These are phyloP conservation scores for Monosporozyma unispora DNA, from an alignment of 805 yeast species.

Conservation along the genomic window DNA sequence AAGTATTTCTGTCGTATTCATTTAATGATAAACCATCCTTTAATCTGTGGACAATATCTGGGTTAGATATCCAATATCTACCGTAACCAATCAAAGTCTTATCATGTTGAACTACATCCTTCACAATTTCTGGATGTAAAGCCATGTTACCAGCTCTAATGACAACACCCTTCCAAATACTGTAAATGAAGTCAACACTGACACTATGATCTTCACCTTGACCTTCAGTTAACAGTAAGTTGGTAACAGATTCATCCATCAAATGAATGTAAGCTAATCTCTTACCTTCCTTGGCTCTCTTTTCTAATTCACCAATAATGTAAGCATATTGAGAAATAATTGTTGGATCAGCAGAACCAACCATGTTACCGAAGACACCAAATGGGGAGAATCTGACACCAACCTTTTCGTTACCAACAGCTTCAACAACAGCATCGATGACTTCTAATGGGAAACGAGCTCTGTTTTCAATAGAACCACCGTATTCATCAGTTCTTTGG, in stretches of 20 bases:
- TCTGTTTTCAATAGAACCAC: slow-evolving; percentile 45
- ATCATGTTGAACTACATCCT: slow-evolving; percentile 29
- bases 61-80: slow-evolving; percentile 45
- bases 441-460: slow-evolving; percentile 39
- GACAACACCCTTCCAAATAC: slow-evolving; percentile 39
- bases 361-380: slow-evolving; percentile 32
- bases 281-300: slow-evolving; percentile 31
- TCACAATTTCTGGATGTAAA: slow-evolving; percentile 20
- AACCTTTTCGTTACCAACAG: slow-evolving; percentile 43
- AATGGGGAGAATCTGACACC: slow-evolving; percentile 44
- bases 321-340: slow-evolving; percentile 35
- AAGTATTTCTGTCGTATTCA: slow-evolving; percentile 40
- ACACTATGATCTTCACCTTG: slow-evolving; percentile 25
- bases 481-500: slow-evolving; percentile 44
- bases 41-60: slow-evolving; percentile 42
- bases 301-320: slow-evolving; percentile 34
- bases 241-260: slow-evolving; percentile 38
- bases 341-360: slow-evolving; percentile 30
- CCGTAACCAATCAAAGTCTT: slow-evolving; percentile 40
- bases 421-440: slow-evolving; percentile 42
- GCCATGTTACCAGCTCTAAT: slow-evolving; percentile 35
- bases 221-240: slow-evolving; percentile 20
- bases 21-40: slow-evolving; percentile 34
- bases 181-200: slow-evolving; percentile 31
- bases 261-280: slow-evolving; percentile 36